A percentile compares a stretch with the other conserved stretches of the same genome.
phyloP scores from a whole-genome alignment of 2,329 filamentous ascomycete genomes.

The Furcasterigmium furcatum region DNA sequence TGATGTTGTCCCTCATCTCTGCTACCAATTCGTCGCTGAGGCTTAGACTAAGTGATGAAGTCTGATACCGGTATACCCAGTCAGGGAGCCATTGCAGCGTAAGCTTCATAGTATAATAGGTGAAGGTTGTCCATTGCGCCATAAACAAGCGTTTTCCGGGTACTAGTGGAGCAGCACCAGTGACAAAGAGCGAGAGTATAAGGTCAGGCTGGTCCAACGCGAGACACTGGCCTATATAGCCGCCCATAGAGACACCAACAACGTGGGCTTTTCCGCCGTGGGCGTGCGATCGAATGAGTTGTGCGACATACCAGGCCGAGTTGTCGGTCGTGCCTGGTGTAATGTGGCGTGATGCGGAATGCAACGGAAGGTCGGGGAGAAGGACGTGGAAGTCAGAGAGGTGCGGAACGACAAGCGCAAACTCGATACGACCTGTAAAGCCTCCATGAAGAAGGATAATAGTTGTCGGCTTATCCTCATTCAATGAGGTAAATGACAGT shows the following conservation, averaged over 20 bases:
- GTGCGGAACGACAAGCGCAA: conserved; percentile 25
- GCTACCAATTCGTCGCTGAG: conserved; percentile 21
- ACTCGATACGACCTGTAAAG: conserved; percentile 29
- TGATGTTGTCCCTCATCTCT: conserved; percentile 28
- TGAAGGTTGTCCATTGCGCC: conserved; percentile 20
- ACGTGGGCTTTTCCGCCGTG: conserved; percentile 32
- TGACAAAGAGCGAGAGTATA: conserved; percentile 26
- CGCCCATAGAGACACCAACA: conserved; percentile 36
- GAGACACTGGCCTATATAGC: conserved; percentile 28
- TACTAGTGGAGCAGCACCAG: conserved; percentile 26
- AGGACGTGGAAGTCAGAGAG: conserved; percentile 34
- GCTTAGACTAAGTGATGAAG: conserved; percentile 20
- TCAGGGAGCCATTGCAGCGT: conserved; percentile 20
- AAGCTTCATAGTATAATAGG: conserved; percentile 19
- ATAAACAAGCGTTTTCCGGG: conserved; percentile 17
- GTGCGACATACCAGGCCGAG: conserved; percentile 26
- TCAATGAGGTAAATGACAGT: conserved; percentile 5
- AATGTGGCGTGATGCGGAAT: conserved; percentile 30
- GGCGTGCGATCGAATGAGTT: conserved; percentile 29
- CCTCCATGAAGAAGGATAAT: conserved; percentile 28
- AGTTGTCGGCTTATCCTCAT: conserved; percentile 21
- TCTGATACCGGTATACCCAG: conserved; percentile 19
- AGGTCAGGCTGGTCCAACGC: conserved; percentile 25
- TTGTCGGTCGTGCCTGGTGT: conserved; percentile 24
- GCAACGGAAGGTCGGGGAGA: conserved; percentile 31